Base-by-base conservation (phyloP, 2,329 filamentous ascomycete genomes). In the Monilinia aucupariae region DNA sequence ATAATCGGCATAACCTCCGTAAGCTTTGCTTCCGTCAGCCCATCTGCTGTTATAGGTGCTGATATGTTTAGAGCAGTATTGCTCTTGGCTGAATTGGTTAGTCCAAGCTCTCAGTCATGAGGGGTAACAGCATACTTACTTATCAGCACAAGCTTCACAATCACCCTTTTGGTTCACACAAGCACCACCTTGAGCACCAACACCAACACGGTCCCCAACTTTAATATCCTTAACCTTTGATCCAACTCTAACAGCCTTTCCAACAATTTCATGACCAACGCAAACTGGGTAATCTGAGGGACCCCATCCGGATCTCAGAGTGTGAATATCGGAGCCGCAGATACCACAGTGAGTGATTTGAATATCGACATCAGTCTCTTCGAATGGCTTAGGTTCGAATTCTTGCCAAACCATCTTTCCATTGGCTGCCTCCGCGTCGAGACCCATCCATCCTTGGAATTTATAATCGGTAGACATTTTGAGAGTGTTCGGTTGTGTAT, bases 191-290 rank as follows among this genome's bases (percentile, higher is more conserved):
- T 83, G 80, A 20, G 81, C 79, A 55, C 81, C 81, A 25, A 83
- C 79, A 51, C 80, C 81, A 54, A 82, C 81, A 53, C 79, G 76
- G 65, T 81, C 76, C 55, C 81, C 81, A n/a, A 78, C 73, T 66
- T 80, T 78, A 65, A 81, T 76, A 41, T 78, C 77, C 25, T 79
- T 84, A 60, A 88, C 85, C 68, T 85, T 84, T 56, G 81, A 74
- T 22, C 87, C 88, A 65, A 90, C 89, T 52, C 61, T 59, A 3
- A 71, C 45, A 3, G 65, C 69, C 20, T 70, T 75, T 15, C 80
- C 79, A 65, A 81, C 74, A 39, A 82, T 81, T 59, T 82, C 80
- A 67, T 82, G 80, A 43, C 80, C 79, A 6, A 78, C 76, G n/a
- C 76, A 76, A 63, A 75, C 68, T 12, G 72, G 73, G 54, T 69